Evolutionary conservation across 768 basidiomycete species (phyloP).

Genomic region (Tricholoma sp.): DNA sequence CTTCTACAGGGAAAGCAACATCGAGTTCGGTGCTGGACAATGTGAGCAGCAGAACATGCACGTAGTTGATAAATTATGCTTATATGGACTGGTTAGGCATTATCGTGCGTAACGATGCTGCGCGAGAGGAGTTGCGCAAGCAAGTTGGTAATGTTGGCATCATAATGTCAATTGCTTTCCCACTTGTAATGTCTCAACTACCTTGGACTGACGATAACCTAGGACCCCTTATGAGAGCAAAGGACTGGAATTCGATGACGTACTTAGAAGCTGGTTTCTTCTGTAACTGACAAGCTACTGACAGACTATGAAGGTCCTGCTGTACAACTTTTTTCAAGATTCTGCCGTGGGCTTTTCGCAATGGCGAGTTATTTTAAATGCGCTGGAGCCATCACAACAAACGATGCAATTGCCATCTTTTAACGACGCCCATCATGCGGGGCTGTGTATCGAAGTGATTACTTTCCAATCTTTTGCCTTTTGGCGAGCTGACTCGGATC

Average conservation of each 20-base stretch:
- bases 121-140: conserved; percentile 38
- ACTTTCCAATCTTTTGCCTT: not conserved
- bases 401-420: conserved; percentile 37
- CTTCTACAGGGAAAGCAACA: conserved; percentile 34
- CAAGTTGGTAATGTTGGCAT: conserved; percentile 56
- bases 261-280: conserved; percentile 15
- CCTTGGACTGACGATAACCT: not conserved
- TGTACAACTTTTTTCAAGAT: conserved; percentile 73
- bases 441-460: conserved; percentile 49
- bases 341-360: conserved; percentile 45
- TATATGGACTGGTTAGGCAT: conserved; percentile 40
- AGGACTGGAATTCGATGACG: conserved; percentile 64
- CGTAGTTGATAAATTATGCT: not conserved
- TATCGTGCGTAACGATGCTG: conserved; percentile 57
- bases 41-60: conserved; percentile 33
- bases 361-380: conserved; percentile 46
- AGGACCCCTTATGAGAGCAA: conserved; percentile 61
- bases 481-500: not conserved
- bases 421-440: conserved; percentile 45
- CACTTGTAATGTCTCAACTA: not conserved
- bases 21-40: conserved; percentile 62
- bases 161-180: conserved; percentile 42
- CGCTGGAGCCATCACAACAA: conserved; percentile 19
- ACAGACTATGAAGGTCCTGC: conserved; percentile 44
- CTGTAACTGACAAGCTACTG: not conserved